phyloP scores from a whole-genome alignment of 768 basidiomycete genomes.

The Pisolithus sp. region DNA sequence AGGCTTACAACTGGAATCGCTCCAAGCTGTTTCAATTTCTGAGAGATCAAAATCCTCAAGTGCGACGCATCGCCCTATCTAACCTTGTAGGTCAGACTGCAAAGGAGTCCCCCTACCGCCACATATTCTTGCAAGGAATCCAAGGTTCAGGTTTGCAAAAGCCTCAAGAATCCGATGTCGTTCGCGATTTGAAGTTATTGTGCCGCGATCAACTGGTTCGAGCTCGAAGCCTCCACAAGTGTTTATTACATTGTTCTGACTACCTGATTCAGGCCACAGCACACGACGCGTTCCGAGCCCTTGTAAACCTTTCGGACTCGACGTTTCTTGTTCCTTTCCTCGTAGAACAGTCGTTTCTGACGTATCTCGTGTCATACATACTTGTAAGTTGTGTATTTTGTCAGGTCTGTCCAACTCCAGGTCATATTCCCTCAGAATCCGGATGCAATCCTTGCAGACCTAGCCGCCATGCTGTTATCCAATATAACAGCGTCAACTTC shows the following conservation, averaged over 20 bases:
- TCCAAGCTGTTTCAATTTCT: conserved; percentile 78
- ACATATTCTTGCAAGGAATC: conserved; percentile 66
- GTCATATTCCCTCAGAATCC: conserved; percentile 54
- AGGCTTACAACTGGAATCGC: conserved; percentile 6
- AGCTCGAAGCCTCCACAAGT: conserved; percentile 25
- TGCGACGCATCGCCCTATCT: conserved; percentile 77
- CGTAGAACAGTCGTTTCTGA: conserved; percentile 66
- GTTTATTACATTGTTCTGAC: conserved; percentile 12
- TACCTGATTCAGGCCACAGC: conserved; percentile 59
- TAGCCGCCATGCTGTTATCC: conserved; percentile 96
- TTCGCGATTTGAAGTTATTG: conserved; percentile 77
- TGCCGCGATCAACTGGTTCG: conserved; percentile 80
- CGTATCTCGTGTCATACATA: conserved; percentile 84
- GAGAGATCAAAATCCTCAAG: conserved; percentile 80
- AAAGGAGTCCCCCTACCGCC: conserved; percentile 60
- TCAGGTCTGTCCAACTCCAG: conserved; percentile 3
- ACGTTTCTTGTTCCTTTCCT: conserved; percentile 58
- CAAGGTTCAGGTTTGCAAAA: conserved; percentile 52
- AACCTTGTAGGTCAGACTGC: conserved; percentile 80
- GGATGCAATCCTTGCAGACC: conserved; percentile 85
- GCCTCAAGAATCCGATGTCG: conserved; percentile 55
- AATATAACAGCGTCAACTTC: conserved; percentile 77
- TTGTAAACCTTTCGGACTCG: conserved; percentile 91
- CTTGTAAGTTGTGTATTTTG: conserved; percentile 48
- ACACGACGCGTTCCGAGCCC: conserved; percentile 90